Evolutionary conservation across 805 yeast species (phyloP), one percentile per base, ranked within the genome.

Genomic region (Yamadazyma paraphyllophila): DNA sequence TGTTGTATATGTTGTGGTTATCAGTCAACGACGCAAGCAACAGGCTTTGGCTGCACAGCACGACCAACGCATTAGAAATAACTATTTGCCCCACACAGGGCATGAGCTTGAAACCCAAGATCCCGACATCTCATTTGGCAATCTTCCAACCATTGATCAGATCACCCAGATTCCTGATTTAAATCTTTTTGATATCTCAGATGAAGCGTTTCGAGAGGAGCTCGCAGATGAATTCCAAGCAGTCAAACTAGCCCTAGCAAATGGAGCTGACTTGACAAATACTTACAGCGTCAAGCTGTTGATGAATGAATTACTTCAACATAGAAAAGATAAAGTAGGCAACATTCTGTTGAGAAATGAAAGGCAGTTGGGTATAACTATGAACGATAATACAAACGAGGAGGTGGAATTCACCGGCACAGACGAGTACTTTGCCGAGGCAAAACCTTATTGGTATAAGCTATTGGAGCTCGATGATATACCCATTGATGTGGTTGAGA

Each of bases 1-100:
- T 56, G 88, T 88, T 2, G 45, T 67, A 0, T 66, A 62, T 48
- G 82, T 62, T 67, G 59, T 72, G 4, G 73, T 55, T 12, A 45
- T 43, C 11, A 67, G 63, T 46, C 56, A 66, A 2, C 17, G 45
- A 2, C 43, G 52, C 10, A 49, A 47, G 13, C 36, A 46, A 20
- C 25, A 58, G 38, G 39, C 55, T 25, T 56, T 61, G 13, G 57
- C 52, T 30, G 48, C 67, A 30, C 51, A 63, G 7, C 47, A 71
- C 45, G 47, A 57, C 11, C 49, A 58, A 26, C 36, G 44, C 6
- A 39, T 39, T 9, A 13, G 47, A 29, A 39, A 26, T 25, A 44
- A 41, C 11, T 57, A 48, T 7, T n/a, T 24, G 10, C 39, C 36
- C 12, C 11, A 36, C 39, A 10, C 59, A 57, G 25, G 59, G 51